Base-by-base conservation (phyloP, 2,329 filamentous ascomycete species). In the Lachnellula occidentalis region DNA sequence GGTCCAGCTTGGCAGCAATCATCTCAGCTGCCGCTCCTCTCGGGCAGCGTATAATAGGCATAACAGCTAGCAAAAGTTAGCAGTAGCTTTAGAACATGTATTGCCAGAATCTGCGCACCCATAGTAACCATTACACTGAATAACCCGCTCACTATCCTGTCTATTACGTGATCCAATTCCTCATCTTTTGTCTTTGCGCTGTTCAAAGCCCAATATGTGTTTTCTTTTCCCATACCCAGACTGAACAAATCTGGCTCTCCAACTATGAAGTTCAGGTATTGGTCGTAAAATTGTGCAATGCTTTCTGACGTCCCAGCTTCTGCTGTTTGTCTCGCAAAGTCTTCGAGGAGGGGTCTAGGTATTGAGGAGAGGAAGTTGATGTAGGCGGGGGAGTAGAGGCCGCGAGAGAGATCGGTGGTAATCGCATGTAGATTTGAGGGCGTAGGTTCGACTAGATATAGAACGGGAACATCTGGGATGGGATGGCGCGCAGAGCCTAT, bases 101-200 rank as follows among this genome's bases (percentile, higher is more conserved):
- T 31, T 45, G 6, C 27, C 21, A 27, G 41, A 24, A 50, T 12
- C 37, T 27, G 61, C 77, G 55, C 78, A 87, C 91, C 92, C 90
- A 96, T 96, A 5, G 94, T 99, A n/a, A 95, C 94, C 56, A 94
- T 87, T 48, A 99, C 94, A 60, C 92, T 96, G 73, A 97, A 99
- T n/a, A 99, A 76, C 0, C 94, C 94, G 66, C 88, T 95, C 49
- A 99, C 94, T 60, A 97, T 92, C 62, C 86, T 85, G 71, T 99
- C 92, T 34, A 99, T 82, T 37, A 94, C 85, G 50, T 81, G 78
- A 67, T 97, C 94, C 52, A 99, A 80, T 67, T 94, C 88, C 56
- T 94, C 89, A 64, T 97, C 94, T 61, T 87, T 89, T 2, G 91
- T 95, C 68, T 89, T 86, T 15, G 88, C 88, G 71, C 92, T 97